Evolutionary conservation across 2,329 filamentous ascomycete genomes (phyloP), one percentile per base, ranked within the genome.

Genomic region (Didymella glomerata): DNA sequence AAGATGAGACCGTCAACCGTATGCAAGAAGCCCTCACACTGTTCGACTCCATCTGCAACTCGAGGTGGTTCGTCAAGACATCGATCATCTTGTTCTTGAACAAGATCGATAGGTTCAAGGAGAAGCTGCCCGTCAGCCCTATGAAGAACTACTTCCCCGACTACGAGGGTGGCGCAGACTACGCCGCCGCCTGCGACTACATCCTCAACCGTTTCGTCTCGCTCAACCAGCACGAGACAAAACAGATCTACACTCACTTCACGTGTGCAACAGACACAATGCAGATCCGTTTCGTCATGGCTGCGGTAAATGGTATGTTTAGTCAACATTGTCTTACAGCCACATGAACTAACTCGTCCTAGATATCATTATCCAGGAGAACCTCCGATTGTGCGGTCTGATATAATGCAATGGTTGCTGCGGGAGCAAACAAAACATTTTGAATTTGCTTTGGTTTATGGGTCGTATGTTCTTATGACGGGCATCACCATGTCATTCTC

Each of bases 351-450:
- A 81, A 90, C 54, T 6, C 46, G 1, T 24, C 49, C 2, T 68
- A 97, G 95, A 99, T 82, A 99, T 99, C 79, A 99, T 99, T 82
- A 99, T 99, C 79, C 95, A 99, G 84, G 95, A 98, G 83, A 99
- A 99, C 83, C 88, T 99, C 67, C 90, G 95, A 79, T 86, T 96
- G 79, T 97, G 93, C 81, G 94, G 94, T 86, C 84, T 98, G 79
- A 97, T 98, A 86, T 97, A 90, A 89, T 57, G 50, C 53, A 61
- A 60, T 45, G 60, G 54, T 58, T 51, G 46, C 38, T 62, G 60
- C 55, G 60, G 62, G 64, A 56, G 67, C 67, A 63, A 60, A 67
- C 63, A 62, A 69, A 72, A 67, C 66, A 68, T 55, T 67, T 66
- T 60, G 65, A 65, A 50, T 62, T 69, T 65, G 69, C 66, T 70